A percentile compares a stretch with the other conserved stretches of the same genome.
These are phyloP conservation scores for Withania somnifera DNA, from an alignment of 305 asterid species.

Conservation along the genomic window DNA sequence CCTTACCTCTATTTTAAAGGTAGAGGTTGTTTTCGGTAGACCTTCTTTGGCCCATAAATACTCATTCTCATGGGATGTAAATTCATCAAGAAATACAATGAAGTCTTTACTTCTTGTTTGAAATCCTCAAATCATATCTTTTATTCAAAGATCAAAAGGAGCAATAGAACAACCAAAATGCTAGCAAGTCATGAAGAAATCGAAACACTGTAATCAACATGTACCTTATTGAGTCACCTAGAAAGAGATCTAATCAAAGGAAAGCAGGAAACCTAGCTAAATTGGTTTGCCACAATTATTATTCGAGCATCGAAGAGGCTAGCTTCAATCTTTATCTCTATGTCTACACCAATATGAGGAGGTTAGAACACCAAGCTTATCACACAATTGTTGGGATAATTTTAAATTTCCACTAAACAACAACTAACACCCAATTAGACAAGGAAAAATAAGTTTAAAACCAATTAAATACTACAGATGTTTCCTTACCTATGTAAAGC, in stretches of 20 bases:
- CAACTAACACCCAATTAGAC: not conserved
- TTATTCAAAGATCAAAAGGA: not conserved
- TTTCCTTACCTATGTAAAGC: conserved; percentile 62
- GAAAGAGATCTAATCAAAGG: not conserved
- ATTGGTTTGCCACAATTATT: conserved; percentile 83
- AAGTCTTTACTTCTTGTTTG: no score
- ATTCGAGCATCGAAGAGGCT: conserved; percentile 85
- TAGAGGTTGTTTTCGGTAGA: no score
- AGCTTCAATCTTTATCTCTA: conserved; percentile 85
- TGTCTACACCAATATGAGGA: conserved; percentile 87
- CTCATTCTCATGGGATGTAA: no score
- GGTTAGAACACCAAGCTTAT: conserved; percentile 77
- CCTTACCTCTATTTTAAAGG: no score
- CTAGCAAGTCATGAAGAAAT: not conserved
- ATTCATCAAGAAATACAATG: no score
- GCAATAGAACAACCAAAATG: not conserved
- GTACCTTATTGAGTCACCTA: not conserved
- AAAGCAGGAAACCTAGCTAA: conserved; percentile 45
- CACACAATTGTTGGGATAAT: conserved; percentile 69
- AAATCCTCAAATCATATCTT: not conserved
- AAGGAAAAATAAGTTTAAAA: conserved; percentile 4
- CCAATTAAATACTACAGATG: not conserved
- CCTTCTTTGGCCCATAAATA: no score
- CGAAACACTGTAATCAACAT: not conserved
- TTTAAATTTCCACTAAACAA: conserved; percentile 67